Conservation (phyloP, 371 early-diverging fungal species). For the Mortierella sp. region DNA sequence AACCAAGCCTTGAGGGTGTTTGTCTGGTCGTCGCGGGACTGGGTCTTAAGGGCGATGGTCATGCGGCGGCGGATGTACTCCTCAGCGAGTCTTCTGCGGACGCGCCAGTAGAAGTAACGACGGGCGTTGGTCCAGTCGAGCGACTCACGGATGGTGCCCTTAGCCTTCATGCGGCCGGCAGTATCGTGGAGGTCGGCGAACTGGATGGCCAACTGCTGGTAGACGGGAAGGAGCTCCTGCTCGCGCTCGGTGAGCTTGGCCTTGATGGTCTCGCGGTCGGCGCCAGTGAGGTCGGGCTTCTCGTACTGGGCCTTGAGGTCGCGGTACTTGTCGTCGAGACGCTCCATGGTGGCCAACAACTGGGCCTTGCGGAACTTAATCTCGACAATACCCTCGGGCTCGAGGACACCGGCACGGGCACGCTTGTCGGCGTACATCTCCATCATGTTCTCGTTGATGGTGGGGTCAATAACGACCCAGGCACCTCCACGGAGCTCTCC, state of each 20-base stretch:
- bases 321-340: conserved; percentile 86
- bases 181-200: conserved; percentile 99
- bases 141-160: conserved; percentile 88
- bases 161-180: conserved; percentile 97
- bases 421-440: conserved; percentile 97
- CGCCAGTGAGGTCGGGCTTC: conserved; percentile 63
- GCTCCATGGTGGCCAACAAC: conserved; percentile 92
- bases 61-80: conserved; percentile 79
- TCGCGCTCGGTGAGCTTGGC: conserved; percentile 84
- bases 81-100: conserved; percentile 85
- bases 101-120: conserved; percentile 94
- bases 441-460: conserved; percentile 98
- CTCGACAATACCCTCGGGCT: conserved; percentile 99
- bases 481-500: conserved; percentile 99
- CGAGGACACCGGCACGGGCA: conserved; percentile 96
- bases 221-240: conserved; percentile 89
- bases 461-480: conserved; percentile 99
- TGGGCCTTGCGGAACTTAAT: conserved; percentile 98
- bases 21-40: conserved; percentile 66
- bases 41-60: conserved; percentile 55
- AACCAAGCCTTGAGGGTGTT: conserved; percentile 73
- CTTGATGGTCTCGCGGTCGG: conserved; percentile 76
- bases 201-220: conserved; percentile 95
- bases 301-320: conserved; percentile 77
- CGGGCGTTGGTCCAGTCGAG: conserved; percentile 90